Conservation (phyloP, 768 basidiomycete species). For the Phylloporus arenicola region DNA sequence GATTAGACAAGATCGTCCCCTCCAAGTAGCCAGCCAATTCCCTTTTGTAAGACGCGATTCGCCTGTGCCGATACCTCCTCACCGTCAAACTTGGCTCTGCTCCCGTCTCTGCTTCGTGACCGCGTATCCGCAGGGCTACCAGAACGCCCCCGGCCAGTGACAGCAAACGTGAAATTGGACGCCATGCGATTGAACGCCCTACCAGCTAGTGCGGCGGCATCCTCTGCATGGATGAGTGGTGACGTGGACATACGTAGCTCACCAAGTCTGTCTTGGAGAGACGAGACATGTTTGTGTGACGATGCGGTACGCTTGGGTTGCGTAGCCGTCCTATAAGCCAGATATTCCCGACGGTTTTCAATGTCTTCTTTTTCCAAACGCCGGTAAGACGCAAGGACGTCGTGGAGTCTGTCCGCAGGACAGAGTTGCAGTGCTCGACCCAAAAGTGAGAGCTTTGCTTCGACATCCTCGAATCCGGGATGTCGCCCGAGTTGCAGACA, state of each 20-base stretch:
- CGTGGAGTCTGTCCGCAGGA: slow-evolving; percentile 71
- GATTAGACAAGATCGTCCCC: slow-evolving; percentile 50
- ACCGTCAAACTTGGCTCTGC: slow-evolving; percentile 39
- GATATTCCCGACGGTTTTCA: slow-evolving; percentile 42
- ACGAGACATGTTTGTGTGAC: slow-evolving; percentile 39
- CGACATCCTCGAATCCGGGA: slow-evolving; percentile 63
- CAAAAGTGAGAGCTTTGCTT: slow-evolving; percentile 63
- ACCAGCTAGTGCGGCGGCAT: slow-evolving; percentile 74
- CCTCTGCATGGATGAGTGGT: slow-evolving; percentile 64
- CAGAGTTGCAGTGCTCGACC: slow-evolving; percentile 84
- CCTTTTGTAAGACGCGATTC: slow-evolving; percentile 74
- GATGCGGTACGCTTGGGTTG: slow-evolving; percentile 16
- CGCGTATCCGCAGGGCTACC: slow-evolving; percentile 15
- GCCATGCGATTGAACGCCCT: slow-evolving; percentile 75
- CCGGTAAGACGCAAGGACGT: slow-evolving; percentile 76
- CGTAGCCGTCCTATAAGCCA: slow-evolving; percentile 23
- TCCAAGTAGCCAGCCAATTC: slow-evolving; percentile 95
- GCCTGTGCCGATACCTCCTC: slow-evolving; percentile 73
- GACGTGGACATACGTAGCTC: slow-evolving; percentile 66
- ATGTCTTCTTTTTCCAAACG: slow-evolving; percentile 65
- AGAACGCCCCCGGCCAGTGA: slow-evolving; percentile 36
- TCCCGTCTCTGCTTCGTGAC: slow-evolving; percentile 37
- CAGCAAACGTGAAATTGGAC: slow-evolving; percentile 68
- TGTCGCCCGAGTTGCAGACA: slow-evolving; percentile 86
- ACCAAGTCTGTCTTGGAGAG: slow-evolving; percentile 57